phyloP scores from a whole-genome alignment of 441 rosid genomes.

The Geranium incanum region DNA sequence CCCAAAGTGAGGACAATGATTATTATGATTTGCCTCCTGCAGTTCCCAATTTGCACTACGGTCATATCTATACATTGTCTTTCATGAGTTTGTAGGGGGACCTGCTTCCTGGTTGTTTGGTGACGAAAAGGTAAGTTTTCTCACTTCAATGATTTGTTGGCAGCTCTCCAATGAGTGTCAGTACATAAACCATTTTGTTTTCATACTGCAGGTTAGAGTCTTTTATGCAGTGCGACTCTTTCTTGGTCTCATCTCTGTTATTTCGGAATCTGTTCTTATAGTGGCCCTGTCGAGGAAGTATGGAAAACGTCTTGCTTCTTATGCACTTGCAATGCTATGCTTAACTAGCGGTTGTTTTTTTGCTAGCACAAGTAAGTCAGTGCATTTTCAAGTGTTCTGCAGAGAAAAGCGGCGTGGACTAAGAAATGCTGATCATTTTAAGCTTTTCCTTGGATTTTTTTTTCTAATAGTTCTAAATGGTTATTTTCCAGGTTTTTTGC shows the following conservation, averaged over 20 bases:
- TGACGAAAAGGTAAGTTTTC: slow-evolving; percentile 61
- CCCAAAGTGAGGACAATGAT: not conserved
- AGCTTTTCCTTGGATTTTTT: not conserved
- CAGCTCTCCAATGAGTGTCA: not conserved
- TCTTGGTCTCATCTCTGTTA: slow-evolving; percentile 71
- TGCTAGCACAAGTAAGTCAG: slow-evolving; percentile 84
- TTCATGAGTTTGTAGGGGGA: slow-evolving; percentile 69
- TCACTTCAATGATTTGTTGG: not conserved
- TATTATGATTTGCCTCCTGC: slow-evolving; percentile 25
- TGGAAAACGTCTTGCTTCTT: slow-evolving; percentile 83
- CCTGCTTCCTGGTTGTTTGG: slow-evolving; percentile 79
- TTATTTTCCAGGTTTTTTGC: slow-evolving; percentile 64
- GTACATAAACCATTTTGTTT: not conserved
- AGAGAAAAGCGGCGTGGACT: not conserved
- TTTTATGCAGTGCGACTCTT: slow-evolving; percentile 89
- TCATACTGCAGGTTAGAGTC: slow-evolving; percentile 52
- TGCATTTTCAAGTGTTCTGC: not conserved
- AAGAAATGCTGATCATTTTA: slow-evolving; percentile 5
- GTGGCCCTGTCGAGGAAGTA: slow-evolving; percentile 82
- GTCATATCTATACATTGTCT: slow-evolving; percentile 67
- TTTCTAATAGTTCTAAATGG: not conserved
- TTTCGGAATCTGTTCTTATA: slow-evolving; percentile 70
- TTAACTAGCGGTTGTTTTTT: slow-evolving; percentile 96
- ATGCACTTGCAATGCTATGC: slow-evolving; percentile 89
- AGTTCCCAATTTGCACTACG: slow-evolving; percentile 90